These are phyloP conservation scores for Globisporangium nodosum DNA, from an alignment of 352 stramenopile genomes.

Conservation along the genomic window DNA sequence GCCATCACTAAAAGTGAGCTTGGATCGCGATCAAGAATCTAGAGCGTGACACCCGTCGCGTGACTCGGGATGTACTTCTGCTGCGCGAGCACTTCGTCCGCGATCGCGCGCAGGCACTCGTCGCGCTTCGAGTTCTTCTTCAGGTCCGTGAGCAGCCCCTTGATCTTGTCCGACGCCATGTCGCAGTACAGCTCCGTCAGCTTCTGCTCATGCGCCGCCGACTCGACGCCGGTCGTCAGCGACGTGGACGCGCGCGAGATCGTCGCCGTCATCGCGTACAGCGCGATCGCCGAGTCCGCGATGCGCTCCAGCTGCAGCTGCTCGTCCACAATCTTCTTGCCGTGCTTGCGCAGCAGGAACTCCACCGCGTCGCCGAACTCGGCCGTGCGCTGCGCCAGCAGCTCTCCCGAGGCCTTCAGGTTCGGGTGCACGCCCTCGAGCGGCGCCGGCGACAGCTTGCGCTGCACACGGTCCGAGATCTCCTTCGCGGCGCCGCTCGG, in stretches of 20 bases:
- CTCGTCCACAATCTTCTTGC: constrained; percentile 85
- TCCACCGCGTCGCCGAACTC: constrained; percentile 79
- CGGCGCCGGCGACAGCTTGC: constrained; percentile 67
- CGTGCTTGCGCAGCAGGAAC: constrained; percentile 76
- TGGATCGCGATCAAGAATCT: constrained; percentile 1
- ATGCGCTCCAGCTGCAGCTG: constrained; percentile 85
- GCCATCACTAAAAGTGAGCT: too few relatives aligned
- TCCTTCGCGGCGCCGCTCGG: constrained; percentile 63
- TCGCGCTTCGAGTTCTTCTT: constrained; percentile 60
- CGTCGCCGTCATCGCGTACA: constrained; percentile 85
- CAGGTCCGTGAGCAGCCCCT: constrained; percentile 49
- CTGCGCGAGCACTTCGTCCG: constrained; percentile 65
- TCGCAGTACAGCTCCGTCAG: constrained; percentile 80
- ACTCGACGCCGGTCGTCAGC: constrained; percentile 40
- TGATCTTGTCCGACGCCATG: constrained; percentile 62
- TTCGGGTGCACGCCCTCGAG: constrained; percentile 71
- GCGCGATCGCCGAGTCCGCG: constrained; percentile 75
- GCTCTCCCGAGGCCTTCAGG: constrained; percentile 42
- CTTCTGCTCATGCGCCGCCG: constrained; percentile 70
- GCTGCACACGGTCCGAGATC: constrained; percentile 71
- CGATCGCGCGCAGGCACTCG: constrained; percentile 66
- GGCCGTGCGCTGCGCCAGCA: constrained; percentile 61
- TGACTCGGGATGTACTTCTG: constrained; percentile 79
- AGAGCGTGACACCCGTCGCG: constrained; percentile 66
- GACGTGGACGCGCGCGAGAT: constrained; percentile 77